A percentile compares a stretch with the other conserved stretches of the same genome.
Evolutionary conservation across 2,329 filamentous ascomycete species (phyloP).

Genomic region (Xylariales sp.): DNA sequence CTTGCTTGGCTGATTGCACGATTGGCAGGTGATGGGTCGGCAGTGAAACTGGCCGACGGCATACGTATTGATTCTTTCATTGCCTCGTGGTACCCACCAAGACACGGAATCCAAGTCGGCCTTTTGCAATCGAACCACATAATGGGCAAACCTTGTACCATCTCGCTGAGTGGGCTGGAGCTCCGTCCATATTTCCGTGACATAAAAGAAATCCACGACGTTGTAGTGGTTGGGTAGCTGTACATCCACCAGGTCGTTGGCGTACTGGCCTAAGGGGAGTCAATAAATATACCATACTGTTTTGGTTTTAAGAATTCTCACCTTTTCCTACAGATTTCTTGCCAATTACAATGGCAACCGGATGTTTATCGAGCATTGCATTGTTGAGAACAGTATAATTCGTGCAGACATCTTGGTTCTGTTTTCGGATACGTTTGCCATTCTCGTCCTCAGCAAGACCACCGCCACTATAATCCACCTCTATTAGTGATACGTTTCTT

Average conservation of each 20-base stretch:
- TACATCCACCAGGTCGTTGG: conserved; percentile 60
- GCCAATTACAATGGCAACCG: conserved; percentile 32
- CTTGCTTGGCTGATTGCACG: conserved; percentile 56
- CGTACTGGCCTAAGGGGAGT: conserved; percentile 48
- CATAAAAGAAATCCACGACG: conserved; percentile 75
- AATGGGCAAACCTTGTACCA: conserved; percentile 50
- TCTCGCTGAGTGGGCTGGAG: conserved; percentile 53
- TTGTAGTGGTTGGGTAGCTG: conserved; percentile 69
- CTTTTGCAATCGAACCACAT: conserved; percentile 75
- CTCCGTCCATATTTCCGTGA: conserved; percentile 77
- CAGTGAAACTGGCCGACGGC: conserved; percentile 49
- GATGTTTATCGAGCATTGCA: conserved; percentile 52
- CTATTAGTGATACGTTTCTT: conserved; percentile 1
- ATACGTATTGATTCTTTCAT: conserved; percentile 43
- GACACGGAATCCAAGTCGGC: conserved; percentile 61
- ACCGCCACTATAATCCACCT: conserved; percentile 36
- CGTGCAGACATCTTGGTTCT: conserved; percentile 55
- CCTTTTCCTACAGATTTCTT: conserved; percentile 21
- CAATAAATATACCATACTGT: not conserved
- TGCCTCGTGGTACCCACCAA: conserved; percentile 66
- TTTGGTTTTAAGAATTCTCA: not conserved
- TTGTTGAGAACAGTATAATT: conserved; percentile 57
- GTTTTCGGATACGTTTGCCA: conserved; percentile 60
- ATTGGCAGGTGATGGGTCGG: conserved; percentile 50
- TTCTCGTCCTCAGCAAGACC: conserved; percentile 46